Percentiles rank a stretch among this genome's conserved stretches.
Evolutionary conservation across 306 rosid species (phyloP).

Genomic region (Elaeagnus macrophylla): DNA sequence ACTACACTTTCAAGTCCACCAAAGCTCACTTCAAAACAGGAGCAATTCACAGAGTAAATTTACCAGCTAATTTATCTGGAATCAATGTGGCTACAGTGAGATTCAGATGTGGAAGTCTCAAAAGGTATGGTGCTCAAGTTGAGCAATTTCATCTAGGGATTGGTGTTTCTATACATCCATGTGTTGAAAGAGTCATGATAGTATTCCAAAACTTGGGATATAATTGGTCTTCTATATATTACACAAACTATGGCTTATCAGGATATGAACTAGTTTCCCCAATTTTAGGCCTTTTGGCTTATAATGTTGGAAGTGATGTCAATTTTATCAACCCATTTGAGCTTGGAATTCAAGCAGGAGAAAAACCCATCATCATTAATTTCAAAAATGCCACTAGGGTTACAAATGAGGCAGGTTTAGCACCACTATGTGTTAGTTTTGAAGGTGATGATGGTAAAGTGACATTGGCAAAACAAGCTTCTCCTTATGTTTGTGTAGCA

Average conservation of each 20-base stretch:
- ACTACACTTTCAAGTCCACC: constrained; percentile 57
- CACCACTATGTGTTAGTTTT: constrained; percentile 67
- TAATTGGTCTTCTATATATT: constrained; percentile 73
- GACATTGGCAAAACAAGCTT: constrained; percentile 41
- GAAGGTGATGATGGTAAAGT: constrained; percentile 71
- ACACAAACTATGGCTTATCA: constrained; percentile 52
- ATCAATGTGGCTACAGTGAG: constrained; percentile 48
- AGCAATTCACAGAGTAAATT: constrained; percentile 31
- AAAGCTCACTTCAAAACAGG: constrained; percentile 48
- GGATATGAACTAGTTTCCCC: constrained; percentile 77
- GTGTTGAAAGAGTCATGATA: constrained; percentile 77
- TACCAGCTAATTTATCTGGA: constrained; percentile 75
- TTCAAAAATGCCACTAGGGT: constrained; percentile 43
- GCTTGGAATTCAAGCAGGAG: constrained; percentile 57
- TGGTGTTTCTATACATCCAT: constrained; percentile 69
- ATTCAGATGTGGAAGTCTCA: constrained; percentile 78
- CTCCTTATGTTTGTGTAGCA: constrained; percentile 50
- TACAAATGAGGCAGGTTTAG: constrained; percentile 19
- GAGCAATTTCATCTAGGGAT: constrained; percentile 57
- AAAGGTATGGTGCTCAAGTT: constrained; percentile 67
- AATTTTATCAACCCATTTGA: constrained; percentile 60
- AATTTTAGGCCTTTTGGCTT: constrained; percentile 70
- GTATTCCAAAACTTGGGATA: constrained; percentile 59
- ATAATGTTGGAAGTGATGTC: constrained; percentile 55
- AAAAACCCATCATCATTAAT: constrained; percentile 58